Percentiles rank a stretch among this genome's conserved stretches.
Evolutionary conservation across 371 early-diverging fungal species (phyloP).

Genomic region (Synchytrium microbalum): DNA sequence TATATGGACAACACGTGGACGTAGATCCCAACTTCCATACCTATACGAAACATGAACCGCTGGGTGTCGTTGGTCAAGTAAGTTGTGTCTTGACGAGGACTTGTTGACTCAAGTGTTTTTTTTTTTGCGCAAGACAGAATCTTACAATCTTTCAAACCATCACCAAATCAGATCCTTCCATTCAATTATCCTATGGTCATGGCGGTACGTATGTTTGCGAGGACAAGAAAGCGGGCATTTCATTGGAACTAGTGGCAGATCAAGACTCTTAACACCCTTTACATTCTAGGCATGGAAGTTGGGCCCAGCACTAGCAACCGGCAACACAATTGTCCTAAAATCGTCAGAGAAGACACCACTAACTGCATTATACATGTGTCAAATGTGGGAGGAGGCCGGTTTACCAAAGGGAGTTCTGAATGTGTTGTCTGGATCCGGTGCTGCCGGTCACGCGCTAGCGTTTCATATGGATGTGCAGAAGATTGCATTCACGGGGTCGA

Average conservation of each 20-base stretch:
- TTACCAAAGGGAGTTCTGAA: slow-evolving; percentile 78
- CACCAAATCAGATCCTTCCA: slow-evolving; percentile 20
- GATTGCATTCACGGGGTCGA: slow-evolving; percentile 66
- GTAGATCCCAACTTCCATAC: slow-evolving; percentile 13
- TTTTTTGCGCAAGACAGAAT: too few relatives aligned
- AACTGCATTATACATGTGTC: slow-evolving; percentile 67
- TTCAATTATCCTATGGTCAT: slow-evolving; percentile 16
- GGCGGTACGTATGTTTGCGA: too few relatives aligned
- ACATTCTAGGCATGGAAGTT: slow-evolving; percentile 32
- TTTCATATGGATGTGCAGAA: slow-evolving; percentile 43
- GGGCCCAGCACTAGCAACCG: slow-evolving; percentile 32
- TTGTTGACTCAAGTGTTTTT: too few relatives aligned
- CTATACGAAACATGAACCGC: slow-evolving; percentile 29
- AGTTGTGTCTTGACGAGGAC: too few relatives aligned
- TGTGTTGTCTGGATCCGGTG: slow-evolving; percentile 60
- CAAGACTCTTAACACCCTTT: too few relatives aligned
- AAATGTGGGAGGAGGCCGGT: slow-evolving; percentile 71
- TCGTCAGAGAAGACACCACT: slow-evolving; percentile 67
- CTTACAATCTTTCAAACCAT: too few relatives aligned
- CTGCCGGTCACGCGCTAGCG: slow-evolving; percentile 14
- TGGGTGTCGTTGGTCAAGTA: slow-evolving; percentile 33
- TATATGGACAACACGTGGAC: slow-evolving; percentile 24
- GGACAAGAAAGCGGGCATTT: too few relatives aligned
- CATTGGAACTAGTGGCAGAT: too few relatives aligned
- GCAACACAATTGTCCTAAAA: slow-evolving; percentile 48